Conservation (phyloP, 371 early-diverging fungal species). For the Lichtheimia ramosa region DNA sequence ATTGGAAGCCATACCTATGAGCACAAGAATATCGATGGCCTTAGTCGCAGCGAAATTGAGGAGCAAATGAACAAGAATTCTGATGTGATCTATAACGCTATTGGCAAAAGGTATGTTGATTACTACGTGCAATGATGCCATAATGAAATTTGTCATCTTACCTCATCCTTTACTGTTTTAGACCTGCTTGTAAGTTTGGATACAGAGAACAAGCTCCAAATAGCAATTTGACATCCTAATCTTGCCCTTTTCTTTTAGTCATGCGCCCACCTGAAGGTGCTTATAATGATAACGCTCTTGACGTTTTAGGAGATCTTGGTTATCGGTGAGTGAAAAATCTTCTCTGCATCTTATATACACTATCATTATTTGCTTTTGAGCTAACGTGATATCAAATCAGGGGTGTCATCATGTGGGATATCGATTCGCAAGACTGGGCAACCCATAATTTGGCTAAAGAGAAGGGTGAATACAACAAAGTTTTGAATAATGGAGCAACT, state of each 20-base stretch:
- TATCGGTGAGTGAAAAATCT: constrained; percentile 30
- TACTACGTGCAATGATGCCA: background rate
- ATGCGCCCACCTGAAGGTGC: constrained; percentile 58
- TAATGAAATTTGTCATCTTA: too few species aligned
- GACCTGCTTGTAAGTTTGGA: constrained; percentile 33
- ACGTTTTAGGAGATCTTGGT: constrained; percentile 42
- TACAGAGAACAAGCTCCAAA: background rate
- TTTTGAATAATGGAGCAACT: constrained; percentile 4
- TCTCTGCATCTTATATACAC: too few species aligned
- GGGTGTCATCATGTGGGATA: constrained; percentile 48
- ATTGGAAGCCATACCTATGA: constrained; percentile 61
- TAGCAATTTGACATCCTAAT: background rate
- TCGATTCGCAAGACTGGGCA: constrained; percentile 56
- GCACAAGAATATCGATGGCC: constrained; percentile 38
- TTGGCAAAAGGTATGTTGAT: constrained; percentile 23
- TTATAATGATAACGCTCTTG: constrained; percentile 26
- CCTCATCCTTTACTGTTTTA: constrained; percentile 1
- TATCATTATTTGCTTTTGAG: background rate
- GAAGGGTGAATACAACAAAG: constrained; percentile 12
- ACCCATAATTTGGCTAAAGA: constrained; percentile 20
- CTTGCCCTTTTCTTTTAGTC: constrained; percentile 8
- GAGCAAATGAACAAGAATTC: constrained; percentile 28
- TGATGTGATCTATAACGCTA: constrained; percentile 21
- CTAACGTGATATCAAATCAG: background rate
- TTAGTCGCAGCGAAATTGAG: constrained; percentile 20